A percentile compares a stretch with the other conserved stretches of the same genome.
Evolutionary conservation across 768 basidiomycete species (phyloP).

Genomic region (Leccinum longicurvipes): DNA sequence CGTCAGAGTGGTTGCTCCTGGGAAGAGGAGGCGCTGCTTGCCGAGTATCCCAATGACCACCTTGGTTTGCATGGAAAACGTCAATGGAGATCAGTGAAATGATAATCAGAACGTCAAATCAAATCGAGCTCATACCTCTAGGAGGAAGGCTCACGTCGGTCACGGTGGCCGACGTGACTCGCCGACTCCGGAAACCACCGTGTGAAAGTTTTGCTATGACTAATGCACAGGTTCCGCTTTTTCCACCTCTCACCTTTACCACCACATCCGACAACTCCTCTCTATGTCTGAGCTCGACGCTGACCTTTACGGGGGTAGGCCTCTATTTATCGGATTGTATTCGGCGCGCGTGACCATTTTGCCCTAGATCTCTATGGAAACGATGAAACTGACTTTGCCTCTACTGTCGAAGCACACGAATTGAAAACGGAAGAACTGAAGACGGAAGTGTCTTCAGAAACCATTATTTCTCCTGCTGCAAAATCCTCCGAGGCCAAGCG

Average conservation of each 20-base stretch:
- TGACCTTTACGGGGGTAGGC: slow-evolving; percentile 83
- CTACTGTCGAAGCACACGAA: slow-evolving; percentile 41
- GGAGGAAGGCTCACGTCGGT: too few relatives aligned
- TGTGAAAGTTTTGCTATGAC: slow-evolving; percentile 27
- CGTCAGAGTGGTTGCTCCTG: background rate
- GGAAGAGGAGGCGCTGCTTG: slow-evolving; percentile 20
- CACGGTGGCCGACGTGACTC: background rate
- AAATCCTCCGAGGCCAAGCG: slow-evolving; percentile 21
- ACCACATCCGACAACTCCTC: slow-evolving; percentile 20
- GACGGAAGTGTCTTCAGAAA: slow-evolving; percentile 25
- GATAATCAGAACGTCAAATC: background rate
- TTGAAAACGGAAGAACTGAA: slow-evolving; percentile 27
- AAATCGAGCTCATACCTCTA: slow-evolving; percentile 1
- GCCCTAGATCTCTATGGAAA: slow-evolving; percentile 63
- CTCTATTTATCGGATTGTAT: background rate
- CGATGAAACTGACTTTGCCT: slow-evolving; percentile 57
- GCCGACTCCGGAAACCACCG: slow-evolving; percentile 17
- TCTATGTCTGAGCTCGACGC: slow-evolving; percentile 81
- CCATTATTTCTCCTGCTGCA: slow-evolving; percentile 16
- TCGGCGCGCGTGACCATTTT: background rate
- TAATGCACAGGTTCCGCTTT: slow-evolving; percentile 23
- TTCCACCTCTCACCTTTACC: slow-evolving; percentile 35
- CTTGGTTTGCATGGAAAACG: slow-evolving; percentile 14
- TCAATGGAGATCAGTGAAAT: background rate
- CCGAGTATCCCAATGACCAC: slow-evolving; percentile 53